Evolutionary conservation across 306 rosid species (phyloP).

Genomic region (Acacia crassicarpa): DNA sequence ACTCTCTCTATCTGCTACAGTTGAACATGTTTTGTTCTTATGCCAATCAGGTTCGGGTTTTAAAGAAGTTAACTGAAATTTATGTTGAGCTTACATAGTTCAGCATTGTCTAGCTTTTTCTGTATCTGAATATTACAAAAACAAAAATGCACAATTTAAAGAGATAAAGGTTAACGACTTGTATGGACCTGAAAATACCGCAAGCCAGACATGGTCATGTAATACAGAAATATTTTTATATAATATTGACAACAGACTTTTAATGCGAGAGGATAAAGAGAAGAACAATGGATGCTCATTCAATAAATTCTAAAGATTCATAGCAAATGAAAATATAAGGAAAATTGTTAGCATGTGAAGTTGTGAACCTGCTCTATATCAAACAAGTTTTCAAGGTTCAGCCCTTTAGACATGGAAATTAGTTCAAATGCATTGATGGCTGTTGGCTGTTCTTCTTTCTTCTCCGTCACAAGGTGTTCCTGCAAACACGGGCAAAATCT

Average conservation of each 20-base stretch:
- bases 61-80: neutral
- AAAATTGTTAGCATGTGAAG: conserved; percentile 22
- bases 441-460: conserved; percentile 91
- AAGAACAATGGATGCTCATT: neutral
- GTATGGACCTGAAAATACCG: neutral
- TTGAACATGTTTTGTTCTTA: neutral
- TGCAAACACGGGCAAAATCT: conserved; percentile 38
- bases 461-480: conserved; percentile 95
- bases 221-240: neutral
- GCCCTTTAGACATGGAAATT: conserved; percentile 96
- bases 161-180: neutral
- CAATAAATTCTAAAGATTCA: conserved; percentile 14
- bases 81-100: neutral
- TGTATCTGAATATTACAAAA: neutral
- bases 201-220: neutral
- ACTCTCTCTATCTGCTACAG: neutral
- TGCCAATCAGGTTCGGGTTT: conserved; percentile 11
- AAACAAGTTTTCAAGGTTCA: conserved; percentile 91
- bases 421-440: conserved; percentile 94
- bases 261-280: neutral
- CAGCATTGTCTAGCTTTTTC: neutral
- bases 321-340: neutral
- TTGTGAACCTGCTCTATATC: conserved; percentile 76
- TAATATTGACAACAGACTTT: neutral
- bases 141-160: neutral